phyloP scores from a whole-genome alignment of 2,329 filamentous ascomycete genomes.

The Colletotrichum godetiae region DNA sequence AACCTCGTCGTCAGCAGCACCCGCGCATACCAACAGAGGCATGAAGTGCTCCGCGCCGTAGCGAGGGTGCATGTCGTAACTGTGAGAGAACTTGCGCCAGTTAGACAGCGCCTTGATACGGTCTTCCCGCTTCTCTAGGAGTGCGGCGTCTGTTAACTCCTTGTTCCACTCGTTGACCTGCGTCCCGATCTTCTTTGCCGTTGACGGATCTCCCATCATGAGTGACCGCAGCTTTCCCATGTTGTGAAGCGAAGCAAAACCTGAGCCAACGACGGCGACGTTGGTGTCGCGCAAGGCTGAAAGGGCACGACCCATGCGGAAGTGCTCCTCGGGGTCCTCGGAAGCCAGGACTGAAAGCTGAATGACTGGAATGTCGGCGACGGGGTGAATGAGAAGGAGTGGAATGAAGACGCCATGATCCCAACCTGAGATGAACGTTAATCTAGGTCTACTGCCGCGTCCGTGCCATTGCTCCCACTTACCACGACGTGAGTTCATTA shows the following conservation, averaged over 20 bases:
- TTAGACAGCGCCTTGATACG: conserved; percentile 52
- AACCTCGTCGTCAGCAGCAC: conserved; percentile 58
- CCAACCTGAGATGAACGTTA: conserved; percentile 51
- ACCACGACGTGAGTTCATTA: conserved; percentile 51
- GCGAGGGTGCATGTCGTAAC: conserved; percentile 65
- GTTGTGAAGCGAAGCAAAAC: conserved; percentile 70
- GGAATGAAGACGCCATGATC: conserved; percentile 72
- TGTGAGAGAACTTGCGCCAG: conserved; percentile 61
- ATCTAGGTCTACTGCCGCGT: neutral
- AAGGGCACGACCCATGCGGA: conserved; percentile 65
- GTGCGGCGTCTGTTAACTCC: conserved; percentile 54
- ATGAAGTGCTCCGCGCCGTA: conserved; percentile 68
- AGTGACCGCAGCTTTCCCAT: conserved; percentile 57
- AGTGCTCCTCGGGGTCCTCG: conserved; percentile 61
- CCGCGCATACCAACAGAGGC: conserved; percentile 68
- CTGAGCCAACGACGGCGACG: conserved; percentile 70
- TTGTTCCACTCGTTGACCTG: conserved; percentile 56
- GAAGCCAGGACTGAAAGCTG: conserved; percentile 66
- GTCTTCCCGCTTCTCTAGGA: conserved; percentile 45
- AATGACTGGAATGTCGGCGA: conserved; percentile 64
- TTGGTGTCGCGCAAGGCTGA: conserved; percentile 59
- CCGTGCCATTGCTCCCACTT: conserved; percentile 36
- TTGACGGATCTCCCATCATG: conserved; percentile 37
- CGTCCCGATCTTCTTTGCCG: conserved; percentile 39
- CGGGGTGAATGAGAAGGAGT: conserved; percentile 64